Evolutionary conservation across 2,329 filamentous ascomycete genomes (phyloP).

Genomic region (Beauveria caledonica): DNA sequence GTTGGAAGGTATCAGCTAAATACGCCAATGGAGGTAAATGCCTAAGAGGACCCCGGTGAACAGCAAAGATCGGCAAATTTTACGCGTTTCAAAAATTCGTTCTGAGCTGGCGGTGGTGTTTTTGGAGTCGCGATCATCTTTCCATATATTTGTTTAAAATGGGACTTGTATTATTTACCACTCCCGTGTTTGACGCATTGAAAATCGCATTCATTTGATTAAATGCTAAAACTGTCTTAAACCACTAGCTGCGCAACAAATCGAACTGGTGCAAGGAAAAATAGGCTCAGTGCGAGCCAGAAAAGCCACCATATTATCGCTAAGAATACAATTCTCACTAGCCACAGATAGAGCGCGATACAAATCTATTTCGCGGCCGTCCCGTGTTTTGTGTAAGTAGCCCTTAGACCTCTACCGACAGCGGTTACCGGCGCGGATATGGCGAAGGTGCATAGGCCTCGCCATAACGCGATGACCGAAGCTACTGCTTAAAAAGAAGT

Average conservation of each 20-base stretch:
- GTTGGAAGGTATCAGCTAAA: slow-evolving; percentile 9
- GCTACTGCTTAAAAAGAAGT: not conserved
- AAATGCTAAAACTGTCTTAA: not conserved
- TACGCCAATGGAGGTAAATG: slow-evolving; percentile 1
- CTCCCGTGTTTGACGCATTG: not conserved
- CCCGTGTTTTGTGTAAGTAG: not conserved
- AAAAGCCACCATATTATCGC: not conserved
- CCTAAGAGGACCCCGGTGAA: too few relatives aligned
- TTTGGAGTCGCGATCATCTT: not conserved
- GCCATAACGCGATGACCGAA: not conserved
- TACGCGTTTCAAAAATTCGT: slow-evolving; percentile 8
- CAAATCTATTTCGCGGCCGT: not conserved
- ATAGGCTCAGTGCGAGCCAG: not conserved
- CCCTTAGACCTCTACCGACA: not conserved
- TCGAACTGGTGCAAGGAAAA: not conserved
- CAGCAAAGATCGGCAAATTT: not conserved
- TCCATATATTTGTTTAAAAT: not conserved
- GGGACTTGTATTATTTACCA: not conserved
- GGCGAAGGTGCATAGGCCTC: not conserved
- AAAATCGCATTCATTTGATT: not conserved
- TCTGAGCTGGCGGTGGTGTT: slow-evolving; percentile 7
- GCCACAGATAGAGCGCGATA: not conserved
- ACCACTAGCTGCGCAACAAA: not conserved
- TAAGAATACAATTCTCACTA: not conserved
- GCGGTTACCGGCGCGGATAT: not conserved